Percentiles rank a stretch among this genome's conserved stretches.
phyloP scores from a whole-genome alignment of 1,284 basidiomycete genomes.

The Athelia psychrophila region DNA sequence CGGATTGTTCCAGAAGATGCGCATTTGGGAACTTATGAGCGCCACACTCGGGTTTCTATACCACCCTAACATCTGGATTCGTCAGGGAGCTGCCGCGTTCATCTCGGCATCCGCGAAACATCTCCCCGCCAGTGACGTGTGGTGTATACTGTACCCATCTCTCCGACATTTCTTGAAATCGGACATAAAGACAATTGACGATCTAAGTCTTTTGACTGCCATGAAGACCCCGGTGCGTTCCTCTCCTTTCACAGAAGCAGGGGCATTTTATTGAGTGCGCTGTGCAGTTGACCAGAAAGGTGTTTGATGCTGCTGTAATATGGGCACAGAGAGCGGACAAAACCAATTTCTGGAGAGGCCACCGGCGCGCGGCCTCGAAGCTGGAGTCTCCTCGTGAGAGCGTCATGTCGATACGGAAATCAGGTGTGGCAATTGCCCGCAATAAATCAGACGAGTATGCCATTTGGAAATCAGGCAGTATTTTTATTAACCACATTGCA shows the following conservation, averaged over 20 bases:
- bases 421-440: constrained; percentile 42
- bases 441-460: constrained; percentile 75
- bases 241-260: constrained; percentile 1
- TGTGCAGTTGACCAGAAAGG: constrained; percentile 67
- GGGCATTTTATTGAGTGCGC: background rate
- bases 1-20: constrained; percentile 85
- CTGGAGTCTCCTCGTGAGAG: constrained; percentile 68
- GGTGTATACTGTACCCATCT: constrained; percentile 96
- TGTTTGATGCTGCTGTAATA: constrained; percentile 82
- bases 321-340: constrained; percentile 86
- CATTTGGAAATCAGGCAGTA: background rate
- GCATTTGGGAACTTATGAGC: constrained; percentile 93
- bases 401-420: constrained; percentile 57
- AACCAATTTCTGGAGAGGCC: constrained; percentile 72
- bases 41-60: constrained; percentile 87
- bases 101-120: constrained; percentile 82
- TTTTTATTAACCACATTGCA: constrained; percentile 8
- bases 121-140: constrained; percentile 83
- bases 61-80: constrained; percentile 96
- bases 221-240: constrained; percentile 75
- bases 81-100: constrained; percentile 89
- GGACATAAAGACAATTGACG: constrained; percentile 80
- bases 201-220: constrained; percentile 69
- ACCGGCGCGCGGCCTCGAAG: constrained; percentile 44
- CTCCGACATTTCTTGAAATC: constrained; percentile 83